A percentile compares a stretch with the other conserved stretches of the same genome.
Conservation (phyloP, 1,284 basidiomycete genomes). For the Psilocybe mexicana region DNA sequence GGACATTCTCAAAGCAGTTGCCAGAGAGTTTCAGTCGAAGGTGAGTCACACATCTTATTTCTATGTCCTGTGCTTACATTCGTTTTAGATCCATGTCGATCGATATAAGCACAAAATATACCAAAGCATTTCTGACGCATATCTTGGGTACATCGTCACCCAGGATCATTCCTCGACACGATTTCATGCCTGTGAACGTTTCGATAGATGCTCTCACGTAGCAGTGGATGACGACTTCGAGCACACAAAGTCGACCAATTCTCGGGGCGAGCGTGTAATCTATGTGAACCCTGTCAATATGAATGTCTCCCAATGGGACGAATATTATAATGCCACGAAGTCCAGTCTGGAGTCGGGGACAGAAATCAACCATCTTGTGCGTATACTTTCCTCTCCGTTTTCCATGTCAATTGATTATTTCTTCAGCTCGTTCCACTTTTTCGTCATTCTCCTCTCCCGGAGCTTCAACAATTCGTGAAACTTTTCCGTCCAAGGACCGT, state of each 20-base stretch:
- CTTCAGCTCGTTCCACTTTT: slow-evolving; percentile 77
- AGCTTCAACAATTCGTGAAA: slow-evolving; percentile 76
- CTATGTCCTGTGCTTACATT: neutral
- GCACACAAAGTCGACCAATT: slow-evolving; percentile 34
- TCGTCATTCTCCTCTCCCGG: slow-evolving; percentile 84
- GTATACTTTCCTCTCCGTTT: slow-evolving; percentile 21
- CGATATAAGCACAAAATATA: slow-evolving; percentile 81
- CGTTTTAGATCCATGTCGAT: slow-evolving; percentile 82
- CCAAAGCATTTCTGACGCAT: slow-evolving; percentile 59
- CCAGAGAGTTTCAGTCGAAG: slow-evolving; percentile 59
- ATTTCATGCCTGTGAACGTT: slow-evolving; percentile 91
- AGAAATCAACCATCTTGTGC: slow-evolving; percentile 58
- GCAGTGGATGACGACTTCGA: slow-evolving; percentile 40
- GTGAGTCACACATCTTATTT: slow-evolving; percentile 36
- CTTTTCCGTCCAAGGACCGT: slow-evolving; percentile 76
- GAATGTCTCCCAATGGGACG: slow-evolving; percentile 58
- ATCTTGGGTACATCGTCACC: slow-evolving; percentile 67
- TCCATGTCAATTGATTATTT: neutral
- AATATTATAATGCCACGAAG: slow-evolving; percentile 54
- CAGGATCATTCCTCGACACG: slow-evolving; percentile 60
- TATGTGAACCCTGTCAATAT: slow-evolving; percentile 79
- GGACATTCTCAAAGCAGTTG: slow-evolving; percentile 77
- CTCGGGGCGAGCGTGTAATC: slow-evolving; percentile 57
- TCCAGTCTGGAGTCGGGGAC: slow-evolving; percentile 45
- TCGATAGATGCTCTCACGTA: slow-evolving; percentile 70